Evolutionary conservation across 192 early-diverging fungal species (phyloP), one percentile per base, ranked within the genome.

Genomic region (Radiomyces spectabilis): DNA sequence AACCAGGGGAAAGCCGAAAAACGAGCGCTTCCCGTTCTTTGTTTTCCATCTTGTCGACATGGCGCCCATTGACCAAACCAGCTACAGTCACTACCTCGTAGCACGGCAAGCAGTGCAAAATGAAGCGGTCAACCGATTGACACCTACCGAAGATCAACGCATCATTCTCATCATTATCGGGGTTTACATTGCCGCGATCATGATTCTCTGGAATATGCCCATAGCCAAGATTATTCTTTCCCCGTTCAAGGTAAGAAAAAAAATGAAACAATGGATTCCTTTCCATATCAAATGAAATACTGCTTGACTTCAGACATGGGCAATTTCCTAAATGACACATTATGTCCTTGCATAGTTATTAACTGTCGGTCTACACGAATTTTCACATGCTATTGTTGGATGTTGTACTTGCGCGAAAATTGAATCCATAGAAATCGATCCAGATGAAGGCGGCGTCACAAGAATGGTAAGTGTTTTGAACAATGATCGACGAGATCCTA

Each of bases 281-380:
- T 38, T 52, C 39, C 6, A 32, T 51, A 39, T 52, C 4, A 5
- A 24, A n/a, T 26, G 19, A 51, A 51, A 13, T 8, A 30, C 0
- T 19, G 7, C 9, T 51, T 1, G 8, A 13, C 22, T 51, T 13
- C n/a, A 35, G 10, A 32, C 34, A 68, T 8, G 13, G 1, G 21
- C 22, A 1, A 16, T 16, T 24, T 25, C 19, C 13, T 57, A 27
- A 55, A 49, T 47, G 38, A 27, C 41, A 13, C 5, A 45, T 54
- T 6, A 18, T 44, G 8, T 44, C 13, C 9, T 26, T 16, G 30
- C 5, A 8, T 64, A 88, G 86, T 73, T 94, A 27, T 74, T 93
- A 8, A 92, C 91, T 0, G 94, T 98, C 37, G 89, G 86, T 16
- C 65, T 98, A 37, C 96, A 98, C 61, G 96, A 98, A 68, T 95